Evolutionary conservation across 768 basidiomycete species (phyloP).

Genomic region (Termitomyces sp.): DNA sequence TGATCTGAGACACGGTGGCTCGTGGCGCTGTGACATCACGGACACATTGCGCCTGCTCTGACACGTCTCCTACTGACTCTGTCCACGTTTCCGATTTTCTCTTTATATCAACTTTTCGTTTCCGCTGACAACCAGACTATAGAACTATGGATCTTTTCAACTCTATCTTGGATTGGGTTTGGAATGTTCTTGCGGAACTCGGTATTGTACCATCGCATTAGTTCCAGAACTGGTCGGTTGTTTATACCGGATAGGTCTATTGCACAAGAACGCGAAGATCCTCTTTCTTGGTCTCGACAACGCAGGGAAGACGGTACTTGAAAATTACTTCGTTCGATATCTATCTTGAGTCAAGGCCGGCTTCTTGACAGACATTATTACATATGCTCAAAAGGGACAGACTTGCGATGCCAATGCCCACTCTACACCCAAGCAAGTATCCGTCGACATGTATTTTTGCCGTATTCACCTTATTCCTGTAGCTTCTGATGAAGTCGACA

Average conservation of each 20-base stretch:
- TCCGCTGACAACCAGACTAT: background rate
- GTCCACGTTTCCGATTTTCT: background rate
- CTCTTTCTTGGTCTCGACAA: conserved; percentile 98
- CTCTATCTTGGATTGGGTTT: conserved; percentile 93
- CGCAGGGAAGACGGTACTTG: conserved; percentile 93
- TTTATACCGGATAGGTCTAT: conserved; percentile 51
- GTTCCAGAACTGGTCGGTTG: background rate
- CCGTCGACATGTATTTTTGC: conserved; percentile 4
- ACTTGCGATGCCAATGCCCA: conserved; percentile 94
- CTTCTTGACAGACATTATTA: conserved; percentile 65
- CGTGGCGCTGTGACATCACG: background rate
- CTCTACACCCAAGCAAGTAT: conserved; percentile 87
- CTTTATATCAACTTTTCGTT: background rate
- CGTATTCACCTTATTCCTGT: conserved; percentile 3
- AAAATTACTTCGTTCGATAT: background rate
- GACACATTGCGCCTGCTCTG: background rate
- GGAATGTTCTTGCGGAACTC: conserved; percentile 89
- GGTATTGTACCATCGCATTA: conserved; percentile 39
- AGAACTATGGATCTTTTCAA: conserved; percentile 31
- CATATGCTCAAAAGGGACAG: conserved; percentile 99
- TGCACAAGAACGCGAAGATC: conserved; percentile 99
- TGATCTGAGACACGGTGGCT: background rate
- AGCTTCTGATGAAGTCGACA: conserved; percentile 99
- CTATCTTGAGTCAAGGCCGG: background rate
- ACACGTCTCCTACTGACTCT: background rate